phyloP scores from a whole-genome alignment of 495 filamentous ascomycete genomes.

The Ascodesmis nigricans region DNA sequence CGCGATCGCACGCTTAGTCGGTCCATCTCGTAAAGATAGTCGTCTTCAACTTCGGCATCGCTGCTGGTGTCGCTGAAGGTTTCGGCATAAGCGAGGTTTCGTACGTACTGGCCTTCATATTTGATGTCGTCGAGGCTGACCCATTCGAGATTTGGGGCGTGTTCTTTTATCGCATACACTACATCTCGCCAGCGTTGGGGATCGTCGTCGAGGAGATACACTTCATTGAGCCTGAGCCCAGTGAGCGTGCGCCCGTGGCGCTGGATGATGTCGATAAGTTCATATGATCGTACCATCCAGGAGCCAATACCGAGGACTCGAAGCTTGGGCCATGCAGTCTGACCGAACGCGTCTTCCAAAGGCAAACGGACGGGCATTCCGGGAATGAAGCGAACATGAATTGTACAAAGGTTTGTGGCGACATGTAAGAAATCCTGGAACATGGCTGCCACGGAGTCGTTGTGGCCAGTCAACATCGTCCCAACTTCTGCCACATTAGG shows the following conservation, averaged over 20 bases:
- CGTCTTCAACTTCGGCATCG: constrained; percentile 11
- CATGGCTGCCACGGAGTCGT: constrained; percentile 18
- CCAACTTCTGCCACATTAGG: constrained; percentile 13
- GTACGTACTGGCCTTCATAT: constrained; percentile 17
- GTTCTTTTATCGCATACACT: constrained; percentile 11
- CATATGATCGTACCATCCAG: constrained; percentile 17
- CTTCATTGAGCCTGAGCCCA: constrained; percentile 16
- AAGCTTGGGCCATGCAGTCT: constrained; percentile 16
- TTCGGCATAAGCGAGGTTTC: constrained; percentile 15
- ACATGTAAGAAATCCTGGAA: constrained; percentile 16
- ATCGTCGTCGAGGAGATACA: constrained; percentile 18
- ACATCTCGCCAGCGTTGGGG: constrained; percentile 20
- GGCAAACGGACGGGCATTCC: constrained; percentile 19
- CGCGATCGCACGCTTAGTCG: constrained; percentile 8
- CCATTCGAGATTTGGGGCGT: constrained; percentile 16
- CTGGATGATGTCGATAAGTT: constrained; percentile 15
- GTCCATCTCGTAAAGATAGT: constrained; percentile 13
- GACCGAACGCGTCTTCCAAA: constrained; percentile 19
- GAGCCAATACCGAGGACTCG: constrained; percentile 19
- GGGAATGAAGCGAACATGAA: constrained; percentile 20
- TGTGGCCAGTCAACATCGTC: constrained; percentile 18
- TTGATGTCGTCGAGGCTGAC: constrained; percentile 18
- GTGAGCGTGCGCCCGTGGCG: constrained; percentile 17
- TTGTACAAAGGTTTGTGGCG: constrained; percentile 15
- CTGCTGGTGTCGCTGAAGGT: constrained; percentile 21